Conservation (phyloP, 2,329 filamentous ascomycete genomes). For the Periconia sp. region DNA sequence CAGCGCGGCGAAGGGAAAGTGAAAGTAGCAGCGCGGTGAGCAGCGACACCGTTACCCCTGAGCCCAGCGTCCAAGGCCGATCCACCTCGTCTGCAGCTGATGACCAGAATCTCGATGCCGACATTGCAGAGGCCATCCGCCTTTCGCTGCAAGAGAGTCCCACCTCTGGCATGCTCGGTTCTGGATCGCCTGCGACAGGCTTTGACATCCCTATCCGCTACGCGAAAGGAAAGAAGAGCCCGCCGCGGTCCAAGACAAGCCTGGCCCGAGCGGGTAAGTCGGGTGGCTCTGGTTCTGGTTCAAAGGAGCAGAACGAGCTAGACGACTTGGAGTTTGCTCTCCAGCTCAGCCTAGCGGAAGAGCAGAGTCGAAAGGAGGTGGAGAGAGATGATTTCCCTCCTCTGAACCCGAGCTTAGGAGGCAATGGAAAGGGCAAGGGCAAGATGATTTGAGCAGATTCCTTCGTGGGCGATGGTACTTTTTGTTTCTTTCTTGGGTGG, state of each 20-base stretch:
- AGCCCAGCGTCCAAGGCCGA: constrained; percentile 34
- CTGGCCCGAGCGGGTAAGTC: constrained; percentile 33
- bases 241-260: constrained; percentile 26
- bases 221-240: constrained; percentile 45
- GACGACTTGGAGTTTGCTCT: constrained; percentile 67
- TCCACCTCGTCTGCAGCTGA: constrained; percentile 37
- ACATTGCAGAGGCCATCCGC: constrained; percentile 68
- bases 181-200: constrained; percentile 13
- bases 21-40: constrained; percentile 47
- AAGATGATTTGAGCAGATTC: constrained; percentile 15
- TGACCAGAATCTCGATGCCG: constrained; percentile 60
- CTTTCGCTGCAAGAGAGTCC: constrained; percentile 50
- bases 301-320: constrained; percentile 50
- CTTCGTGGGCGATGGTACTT: neutral
- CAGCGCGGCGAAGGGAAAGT: constrained; percentile 54
- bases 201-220: constrained; percentile 56
- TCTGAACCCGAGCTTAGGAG: constrained; percentile 26
- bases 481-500: too few relatives aligned
- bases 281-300: constrained; percentile 47
- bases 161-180: constrained; percentile 18
- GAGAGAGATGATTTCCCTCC: constrained; percentile 36
- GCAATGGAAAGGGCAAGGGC: constrained; percentile 38
- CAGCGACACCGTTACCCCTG: constrained; percentile 46
- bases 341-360: constrained; percentile 66
- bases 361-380: constrained; percentile 54